These are phyloP conservation scores for Penicillium glabrum DNA, from an alignment of 2,329 filamentous ascomycete genomes.

Conservation along the genomic window DNA sequence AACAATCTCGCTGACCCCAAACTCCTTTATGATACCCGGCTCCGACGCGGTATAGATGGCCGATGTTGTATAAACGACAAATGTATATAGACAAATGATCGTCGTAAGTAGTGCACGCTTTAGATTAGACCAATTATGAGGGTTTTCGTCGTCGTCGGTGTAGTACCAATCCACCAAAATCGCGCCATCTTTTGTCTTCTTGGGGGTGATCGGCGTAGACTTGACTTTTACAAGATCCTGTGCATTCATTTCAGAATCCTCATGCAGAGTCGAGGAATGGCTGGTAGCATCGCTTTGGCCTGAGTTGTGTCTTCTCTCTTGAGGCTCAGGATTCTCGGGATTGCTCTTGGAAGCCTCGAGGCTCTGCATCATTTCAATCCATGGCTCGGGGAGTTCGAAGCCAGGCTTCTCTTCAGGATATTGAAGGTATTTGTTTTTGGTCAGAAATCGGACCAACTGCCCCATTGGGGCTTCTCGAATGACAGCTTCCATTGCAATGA, in stretches of 20 bases:
- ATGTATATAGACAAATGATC: slow-evolving; percentile 36
- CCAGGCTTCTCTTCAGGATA: slow-evolving; percentile 46
- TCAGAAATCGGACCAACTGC: slow-evolving; percentile 46
- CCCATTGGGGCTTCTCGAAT: slow-evolving; percentile 48
- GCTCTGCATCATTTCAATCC: slow-evolving; percentile 18
- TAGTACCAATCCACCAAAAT: slow-evolving; percentile 38
- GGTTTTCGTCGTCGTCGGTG: slow-evolving; percentile 26
- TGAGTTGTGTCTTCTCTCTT: neutral
- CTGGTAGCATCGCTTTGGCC: slow-evolving; percentile 3
- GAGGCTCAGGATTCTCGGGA: neutral
- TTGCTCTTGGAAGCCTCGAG: neutral
- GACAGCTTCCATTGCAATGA: slow-evolving; percentile 23
- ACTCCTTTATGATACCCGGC: slow-evolving; percentile 24
- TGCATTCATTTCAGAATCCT: slow-evolving; percentile 24
- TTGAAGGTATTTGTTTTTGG: slow-evolving; percentile 42
- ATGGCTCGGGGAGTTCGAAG: slow-evolving; percentile 29
- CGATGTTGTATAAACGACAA: slow-evolving; percentile 37
- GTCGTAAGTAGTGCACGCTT: slow-evolving; percentile 27
- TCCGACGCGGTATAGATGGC: slow-evolving; percentile 33
- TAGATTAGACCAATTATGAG: slow-evolving; percentile 33
- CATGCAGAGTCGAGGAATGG: slow-evolving; percentile 12
- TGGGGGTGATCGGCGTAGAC: slow-evolving; percentile 32
- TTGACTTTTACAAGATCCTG: slow-evolving; percentile 28
- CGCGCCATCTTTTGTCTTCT: slow-evolving; percentile 36
- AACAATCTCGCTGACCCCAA: slow-evolving; percentile 27